A percentile compares a stretch with the other conserved stretches of the same genome.
Evolutionary conservation across 306 rosid species (phyloP).

Genomic region (Fagus crenata): DNA sequence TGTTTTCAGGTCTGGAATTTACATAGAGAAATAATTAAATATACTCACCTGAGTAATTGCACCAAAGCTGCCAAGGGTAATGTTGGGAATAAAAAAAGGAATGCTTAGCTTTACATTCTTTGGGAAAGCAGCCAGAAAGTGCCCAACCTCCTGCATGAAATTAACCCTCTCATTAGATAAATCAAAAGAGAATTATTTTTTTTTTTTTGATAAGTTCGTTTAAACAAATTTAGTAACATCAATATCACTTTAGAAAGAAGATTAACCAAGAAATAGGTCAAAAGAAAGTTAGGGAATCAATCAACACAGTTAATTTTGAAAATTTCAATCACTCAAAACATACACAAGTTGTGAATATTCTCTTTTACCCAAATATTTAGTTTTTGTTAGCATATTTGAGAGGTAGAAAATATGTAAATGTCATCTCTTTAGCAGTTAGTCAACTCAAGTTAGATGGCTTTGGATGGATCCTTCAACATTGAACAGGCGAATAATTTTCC

Average conservation of each 20-base stretch:
- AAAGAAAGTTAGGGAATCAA: background rate
- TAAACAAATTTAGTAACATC: slow-evolving; percentile 5
- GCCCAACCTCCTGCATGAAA: slow-evolving; percentile 90
- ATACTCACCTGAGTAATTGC: slow-evolving; percentile 88
- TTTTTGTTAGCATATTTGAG: background rate
- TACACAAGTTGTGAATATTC: background rate
- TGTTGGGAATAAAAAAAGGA: slow-evolving; percentile 90
- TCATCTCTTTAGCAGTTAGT: background rate
- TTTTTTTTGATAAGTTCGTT: background rate
- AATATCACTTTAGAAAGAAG: background rate
- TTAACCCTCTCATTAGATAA: slow-evolving; percentile 27
- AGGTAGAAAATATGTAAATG: background rate
- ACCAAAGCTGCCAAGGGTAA: slow-evolving; percentile 90
- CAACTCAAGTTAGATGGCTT: slow-evolving; percentile 8
- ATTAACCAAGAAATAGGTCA: slow-evolving; percentile 15
- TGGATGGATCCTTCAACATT: background rate
- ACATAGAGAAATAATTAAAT: slow-evolving; percentile 10
- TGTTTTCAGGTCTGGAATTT: slow-evolving; percentile 10
- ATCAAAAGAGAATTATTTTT: slow-evolving; percentile 20
- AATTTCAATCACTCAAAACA: background rate
- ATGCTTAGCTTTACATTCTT: slow-evolving; percentile 86
- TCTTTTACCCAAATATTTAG: background rate
- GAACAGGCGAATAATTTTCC: background rate
- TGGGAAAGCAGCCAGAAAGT: slow-evolving; percentile 89
- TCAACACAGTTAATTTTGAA: background rate